Percentiles rank a stretch among this genome's conserved stretches.
These are phyloP conservation scores for Daldinia grandis DNA, from an alignment of 495 filamentous ascomycete species.

Conservation along the genomic window DNA sequence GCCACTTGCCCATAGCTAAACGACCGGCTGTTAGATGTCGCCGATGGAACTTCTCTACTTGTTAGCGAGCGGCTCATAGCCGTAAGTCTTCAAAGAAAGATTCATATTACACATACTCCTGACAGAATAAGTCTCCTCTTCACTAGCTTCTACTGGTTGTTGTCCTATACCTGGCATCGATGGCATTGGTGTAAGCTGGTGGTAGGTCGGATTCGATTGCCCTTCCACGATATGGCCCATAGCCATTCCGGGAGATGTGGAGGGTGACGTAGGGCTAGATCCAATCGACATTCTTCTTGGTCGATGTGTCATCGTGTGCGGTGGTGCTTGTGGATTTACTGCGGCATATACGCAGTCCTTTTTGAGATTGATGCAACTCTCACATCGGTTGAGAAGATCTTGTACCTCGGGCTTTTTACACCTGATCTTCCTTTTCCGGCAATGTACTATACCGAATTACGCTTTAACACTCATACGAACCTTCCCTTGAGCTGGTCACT, in stretches of 20 bases:
- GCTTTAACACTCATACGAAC: constrained; percentile 32
- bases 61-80: constrained; percentile 43
- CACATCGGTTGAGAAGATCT: constrained; percentile 85
- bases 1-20: constrained; percentile 54
- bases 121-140: constrained; percentile 49
- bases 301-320: constrained; percentile 52
- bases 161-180: constrained; percentile 58
- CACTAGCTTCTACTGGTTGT: constrained; percentile 52
- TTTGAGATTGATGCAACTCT: constrained; percentile 94
- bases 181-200: constrained; percentile 56
- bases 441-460: constrained; percentile 71
- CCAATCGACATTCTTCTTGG: constrained; percentile 51
- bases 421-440: constrained; percentile 93
- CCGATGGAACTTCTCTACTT: constrained; percentile 46
- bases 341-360: constrained; percentile 96
- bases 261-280: constrained; percentile 54
- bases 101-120: constrained; percentile 51
- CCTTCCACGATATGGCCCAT: constrained; percentile 54
- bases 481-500: constrained; percentile 21
- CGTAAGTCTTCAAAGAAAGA: neutral
- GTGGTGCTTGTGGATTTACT: constrained; percentile 80
- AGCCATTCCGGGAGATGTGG: constrained; percentile 60
- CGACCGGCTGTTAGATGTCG: constrained; percentile 43
- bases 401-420: constrained; percentile 74
- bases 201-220: constrained; percentile 53